phyloP scores from a whole-genome alignment of 257 asterid genomes.

The Solanum megistacrolobum region DNA sequence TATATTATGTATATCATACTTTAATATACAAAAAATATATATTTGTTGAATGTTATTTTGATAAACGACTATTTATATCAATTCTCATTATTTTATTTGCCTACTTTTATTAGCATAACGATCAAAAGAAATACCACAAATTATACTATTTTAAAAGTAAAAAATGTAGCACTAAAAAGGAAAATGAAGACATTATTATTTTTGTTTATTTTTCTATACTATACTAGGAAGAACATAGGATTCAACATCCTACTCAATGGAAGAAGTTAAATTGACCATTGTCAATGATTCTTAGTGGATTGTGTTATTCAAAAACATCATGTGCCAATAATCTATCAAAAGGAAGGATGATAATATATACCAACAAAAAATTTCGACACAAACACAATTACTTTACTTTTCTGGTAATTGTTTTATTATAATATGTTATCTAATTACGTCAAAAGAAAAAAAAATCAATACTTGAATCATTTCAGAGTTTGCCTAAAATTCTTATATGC shows the following conservation, averaged over 20 bases:
- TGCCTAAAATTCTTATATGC: slow-evolving; percentile 17
- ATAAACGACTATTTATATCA: not conserved
- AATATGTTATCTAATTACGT: slow-evolving; percentile 16
- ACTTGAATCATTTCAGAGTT: slow-evolving; percentile 31
- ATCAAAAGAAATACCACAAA: not conserved
- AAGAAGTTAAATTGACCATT: slow-evolving; percentile 12
- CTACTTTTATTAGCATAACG: not conserved
- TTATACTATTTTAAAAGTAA: not conserved
- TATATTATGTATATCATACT: too few relatives aligned
- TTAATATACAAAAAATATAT: too few relatives aligned
- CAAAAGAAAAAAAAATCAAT: slow-evolving; percentile 20
- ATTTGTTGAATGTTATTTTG: too few relatives aligned
- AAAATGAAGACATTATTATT: not conserved
- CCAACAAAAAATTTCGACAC: slow-evolving; percentile 16
- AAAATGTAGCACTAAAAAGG: not conserved
- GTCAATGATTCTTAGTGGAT: slow-evolving; percentile 3
- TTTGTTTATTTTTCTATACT: not conserved
- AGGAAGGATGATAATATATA: slow-evolving; percentile 11
- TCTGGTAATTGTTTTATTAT: slow-evolving; percentile 3
- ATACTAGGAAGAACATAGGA: not conserved
- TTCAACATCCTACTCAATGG: not conserved
- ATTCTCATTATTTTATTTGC: not conserved
- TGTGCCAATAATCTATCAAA: slow-evolving; percentile 41
- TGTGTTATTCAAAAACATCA: slow-evolving; percentile 36
- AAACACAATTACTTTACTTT: slow-evolving; percentile 27